Evolutionary conservation across 2,329 filamentous ascomycete genomes (phyloP).

Genomic region (Rutstroemia sp.): DNA sequence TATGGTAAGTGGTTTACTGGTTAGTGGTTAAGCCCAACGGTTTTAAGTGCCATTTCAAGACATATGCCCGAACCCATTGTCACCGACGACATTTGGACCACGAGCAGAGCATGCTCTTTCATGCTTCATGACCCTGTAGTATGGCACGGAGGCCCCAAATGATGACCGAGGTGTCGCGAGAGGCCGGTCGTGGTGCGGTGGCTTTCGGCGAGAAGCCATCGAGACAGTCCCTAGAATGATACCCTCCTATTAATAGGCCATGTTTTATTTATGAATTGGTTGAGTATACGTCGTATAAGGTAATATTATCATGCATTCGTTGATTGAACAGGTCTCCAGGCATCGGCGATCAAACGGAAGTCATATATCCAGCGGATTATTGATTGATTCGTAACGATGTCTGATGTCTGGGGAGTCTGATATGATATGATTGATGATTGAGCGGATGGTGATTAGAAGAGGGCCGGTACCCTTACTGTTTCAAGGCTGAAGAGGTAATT

Average conservation of each 20-base stretch:
- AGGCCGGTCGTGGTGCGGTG: constrained; percentile 2
- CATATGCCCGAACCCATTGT: constrained; percentile 3
- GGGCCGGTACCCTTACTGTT: no score
- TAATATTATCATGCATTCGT: constrained; percentile 6
- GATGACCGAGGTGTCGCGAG: constrained; percentile 2
- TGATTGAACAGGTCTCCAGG: constrained; percentile 5
- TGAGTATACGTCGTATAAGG: neutral
- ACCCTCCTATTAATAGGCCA: constrained; percentile 3
- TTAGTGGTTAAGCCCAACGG: constrained; percentile 5
- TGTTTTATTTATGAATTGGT: neutral
- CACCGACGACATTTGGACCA: constrained; percentile 2
- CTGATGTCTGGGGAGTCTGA: no score
- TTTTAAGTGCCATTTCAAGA: constrained; percentile 7
- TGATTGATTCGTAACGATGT: no score
- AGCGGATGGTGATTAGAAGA: neutral
- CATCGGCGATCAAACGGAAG: constrained; percentile 7
- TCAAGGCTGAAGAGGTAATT: no score
- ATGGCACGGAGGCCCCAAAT: neutral
- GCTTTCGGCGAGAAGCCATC: neutral
- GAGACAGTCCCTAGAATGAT: neutral
- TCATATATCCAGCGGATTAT: neutral
- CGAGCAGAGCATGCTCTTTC: constrained; percentile 8
- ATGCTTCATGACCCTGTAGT: constrained; percentile 7
- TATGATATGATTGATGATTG: neutral
- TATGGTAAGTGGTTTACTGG: no score